phyloP scores from a whole-genome alignment of 345 rosid species.

The Carallia pectinifolia region DNA sequence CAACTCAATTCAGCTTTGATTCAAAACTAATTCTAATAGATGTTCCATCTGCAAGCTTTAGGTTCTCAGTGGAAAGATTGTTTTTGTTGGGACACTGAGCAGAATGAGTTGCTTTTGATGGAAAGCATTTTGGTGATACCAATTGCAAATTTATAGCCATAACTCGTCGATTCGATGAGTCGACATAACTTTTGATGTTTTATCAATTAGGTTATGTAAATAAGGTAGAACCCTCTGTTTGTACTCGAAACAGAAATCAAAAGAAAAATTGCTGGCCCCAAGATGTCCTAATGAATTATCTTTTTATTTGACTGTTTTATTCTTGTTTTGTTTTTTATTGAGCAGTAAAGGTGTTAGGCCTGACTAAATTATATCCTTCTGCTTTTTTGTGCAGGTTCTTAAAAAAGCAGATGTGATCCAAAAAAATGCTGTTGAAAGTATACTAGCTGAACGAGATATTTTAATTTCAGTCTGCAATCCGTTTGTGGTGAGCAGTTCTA shows the following conservation, averaged over 20 bases:
- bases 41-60: neutral
- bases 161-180: no score
- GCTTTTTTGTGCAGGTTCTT: conserved; percentile 63
- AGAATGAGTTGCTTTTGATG: no score
- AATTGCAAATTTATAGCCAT: no score
- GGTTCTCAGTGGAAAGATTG: no score
- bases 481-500: conserved; percentile 92
- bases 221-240: no score
- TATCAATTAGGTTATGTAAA: no score
- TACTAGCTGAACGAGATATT: conserved; percentile 65
- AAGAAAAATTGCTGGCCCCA: no score
- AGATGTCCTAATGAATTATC: no score
- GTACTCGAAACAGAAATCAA: no score
- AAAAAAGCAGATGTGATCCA: conserved; percentile 99
- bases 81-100: no score
- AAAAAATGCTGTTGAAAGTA: conserved; percentile 99
- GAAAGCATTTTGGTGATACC: no score
- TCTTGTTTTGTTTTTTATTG: neutral
- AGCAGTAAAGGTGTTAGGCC: neutral
- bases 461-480: conserved; percentile 69
- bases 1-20: neutral
- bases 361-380: conserved; percentile 5
- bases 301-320: neutral
- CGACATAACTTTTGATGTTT: no score
- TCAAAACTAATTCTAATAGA: neutral